Base-by-base conservation (phyloP, 2,329 filamentous ascomycete species). In the Aspergillus quadrilineatus region DNA sequence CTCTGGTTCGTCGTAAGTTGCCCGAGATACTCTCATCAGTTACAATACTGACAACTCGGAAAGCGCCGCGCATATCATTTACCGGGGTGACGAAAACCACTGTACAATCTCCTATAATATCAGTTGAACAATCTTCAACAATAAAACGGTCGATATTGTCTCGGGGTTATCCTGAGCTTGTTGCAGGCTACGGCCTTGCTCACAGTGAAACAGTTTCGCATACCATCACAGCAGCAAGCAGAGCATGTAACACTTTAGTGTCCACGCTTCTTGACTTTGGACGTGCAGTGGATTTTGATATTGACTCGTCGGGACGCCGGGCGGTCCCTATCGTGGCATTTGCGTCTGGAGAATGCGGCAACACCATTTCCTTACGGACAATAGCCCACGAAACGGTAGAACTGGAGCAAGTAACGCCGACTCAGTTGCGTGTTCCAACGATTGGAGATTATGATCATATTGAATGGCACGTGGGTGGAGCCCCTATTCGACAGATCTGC, bases 401-500 rank as follows among this genome's bases (percentile, higher is more conserved):
- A 44, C 55, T 68, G 32, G 60, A 43, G 9, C 53, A 58, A 41
- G 53, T 61, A 37, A 56, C 41, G 32, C 53, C 34, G 10, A 43
- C 41, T 7, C 53, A 73, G 67, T 67, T 67, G 77, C 55, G 71
- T 68, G 59, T 79, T 1, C 76, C 77, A 6, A 73, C 73, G 1
- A 67, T 80, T 29, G 69, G 70, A n/a, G 59, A 69, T 46, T 69
- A 73, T 26, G 78, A 81, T 32, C 69, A 68, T 50, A 74, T 74
- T 6, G 76, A 75, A 61, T 86, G 82, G 82, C 71, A 72, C 32
- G 73, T 76, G 30, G 71, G 72, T 50, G 78, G 77, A 12, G 75
- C 77, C 2, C 77, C 81, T 1, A 78, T 86, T 55, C 79, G 77
- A 59, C 83, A 86, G 62, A 67, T 86, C 3, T 74, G 71, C 62